Percentiles rank a stretch among this genome's conserved stretches.
These are phyloP conservation scores for Agrocybe chaxingu DNA, from an alignment of 768 basidiomycete species.

Conservation along the genomic window DNA sequence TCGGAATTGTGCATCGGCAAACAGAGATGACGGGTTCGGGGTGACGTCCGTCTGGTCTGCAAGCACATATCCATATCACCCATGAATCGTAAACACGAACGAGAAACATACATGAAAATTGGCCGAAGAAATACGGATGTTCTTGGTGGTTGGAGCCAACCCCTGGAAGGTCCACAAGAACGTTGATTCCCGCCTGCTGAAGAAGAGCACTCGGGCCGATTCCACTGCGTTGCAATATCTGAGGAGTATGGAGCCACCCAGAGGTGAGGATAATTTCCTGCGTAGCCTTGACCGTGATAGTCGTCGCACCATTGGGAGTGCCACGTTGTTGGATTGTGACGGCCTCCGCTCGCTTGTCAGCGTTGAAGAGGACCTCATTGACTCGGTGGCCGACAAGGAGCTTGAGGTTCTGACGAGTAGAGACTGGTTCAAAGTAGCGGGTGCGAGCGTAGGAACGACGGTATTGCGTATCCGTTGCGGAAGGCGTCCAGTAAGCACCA, in stretches of 20 bases:
- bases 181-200: conserved; percentile 3
- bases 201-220: conserved; percentile 7
- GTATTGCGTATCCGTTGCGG: conserved; percentile 10
- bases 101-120: neutral
- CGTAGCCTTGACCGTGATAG: conserved; percentile 1
- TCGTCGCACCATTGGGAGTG: conserved; percentile 1
- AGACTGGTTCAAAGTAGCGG: conserved; percentile 8
- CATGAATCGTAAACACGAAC: no score
- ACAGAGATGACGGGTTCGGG: no score
- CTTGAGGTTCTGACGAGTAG: conserved; percentile 5
- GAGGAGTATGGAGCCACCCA: conserved; percentile 11
- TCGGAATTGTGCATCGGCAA: no score
- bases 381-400: conserved; percentile 9
- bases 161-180: conserved; percentile 10
- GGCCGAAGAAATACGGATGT: neutral
- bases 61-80: no score
- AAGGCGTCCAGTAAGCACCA: conserved; percentile 11
- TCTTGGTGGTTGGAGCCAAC: conserved; percentile 7
- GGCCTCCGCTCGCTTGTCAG: conserved; percentile 3
- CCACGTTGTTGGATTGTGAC: neutral
- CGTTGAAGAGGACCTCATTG: conserved; percentile 7
- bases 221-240: conserved; percentile 11
- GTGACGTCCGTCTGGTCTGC: no score
- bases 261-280: conserved; percentile 9
- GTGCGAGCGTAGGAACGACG: conserved; percentile 9